Percentiles rank a stretch among this genome's conserved stretches.
Conservation (phyloP, 371 early-diverging fungal species). For the Modicella reniformis region DNA sequence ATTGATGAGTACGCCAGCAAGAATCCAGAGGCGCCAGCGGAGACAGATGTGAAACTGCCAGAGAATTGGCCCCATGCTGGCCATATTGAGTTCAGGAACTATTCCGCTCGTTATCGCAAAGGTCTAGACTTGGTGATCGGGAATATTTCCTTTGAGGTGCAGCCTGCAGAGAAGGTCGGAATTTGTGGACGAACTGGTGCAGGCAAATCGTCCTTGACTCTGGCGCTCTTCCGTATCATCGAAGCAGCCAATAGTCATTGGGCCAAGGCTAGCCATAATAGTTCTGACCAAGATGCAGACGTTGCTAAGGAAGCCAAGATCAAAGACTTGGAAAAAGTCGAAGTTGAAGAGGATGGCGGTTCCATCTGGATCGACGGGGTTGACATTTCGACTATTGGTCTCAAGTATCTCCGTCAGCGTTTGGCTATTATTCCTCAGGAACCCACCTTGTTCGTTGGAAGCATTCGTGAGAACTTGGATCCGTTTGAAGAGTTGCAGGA, state of each 20-base stretch:
- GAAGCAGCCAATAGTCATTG: slow-evolving; percentile 61
- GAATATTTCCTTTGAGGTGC: slow-evolving; percentile 62
- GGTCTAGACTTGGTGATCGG: slow-evolving; percentile 69
- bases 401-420: slow-evolving; percentile 68
- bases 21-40: slow-evolving; percentile 72
- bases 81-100: slow-evolving; percentile 64
- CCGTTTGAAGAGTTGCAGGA: slow-evolving; percentile 69
- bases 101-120: slow-evolving; percentile 66
- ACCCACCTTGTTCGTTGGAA: slow-evolving; percentile 71
- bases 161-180: slow-evolving; percentile 65
- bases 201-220: slow-evolving; percentile 74
- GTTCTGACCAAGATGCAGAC: slow-evolving; percentile 12
- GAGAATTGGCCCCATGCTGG: slow-evolving; percentile 72
- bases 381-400: slow-evolving; percentile 70
- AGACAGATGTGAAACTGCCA: slow-evolving; percentile 19
- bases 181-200: slow-evolving; percentile 71
- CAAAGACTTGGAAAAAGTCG: slow-evolving; percentile 29
- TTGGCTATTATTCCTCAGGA: slow-evolving; percentile 81
- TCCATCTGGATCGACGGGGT: slow-evolving; percentile 73
- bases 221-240: slow-evolving; percentile 75
- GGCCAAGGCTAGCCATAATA: slow-evolving; percentile 41
- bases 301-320: background rate
- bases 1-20: slow-evolving; percentile 67
- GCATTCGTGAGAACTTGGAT: slow-evolving; percentile 72
- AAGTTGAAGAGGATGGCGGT: slow-evolving; percentile 70